phyloP scores from a whole-genome alignment of 176 grass and related monocot genomes.

The Chrysopogon serrulatus region DNA sequence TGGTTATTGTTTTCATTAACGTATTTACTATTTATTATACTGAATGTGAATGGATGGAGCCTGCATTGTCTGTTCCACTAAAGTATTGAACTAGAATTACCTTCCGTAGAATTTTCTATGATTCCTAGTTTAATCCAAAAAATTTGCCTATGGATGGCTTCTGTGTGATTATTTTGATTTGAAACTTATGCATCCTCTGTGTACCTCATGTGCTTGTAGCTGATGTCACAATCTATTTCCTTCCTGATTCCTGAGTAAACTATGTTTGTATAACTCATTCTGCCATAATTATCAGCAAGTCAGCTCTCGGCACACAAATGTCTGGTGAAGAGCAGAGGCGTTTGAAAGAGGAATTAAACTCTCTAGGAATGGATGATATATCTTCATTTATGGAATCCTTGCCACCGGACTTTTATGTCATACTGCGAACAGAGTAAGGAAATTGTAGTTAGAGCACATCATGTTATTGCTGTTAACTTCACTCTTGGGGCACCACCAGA shows the following conservation, averaged over 20 bases:
- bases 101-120: neutral
- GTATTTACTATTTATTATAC: neutral
- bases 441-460: neutral
- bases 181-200: neutral
- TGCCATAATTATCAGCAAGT: slow-evolving; percentile 61
- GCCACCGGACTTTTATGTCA: slow-evolving; percentile 71
- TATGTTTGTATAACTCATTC: neutral
- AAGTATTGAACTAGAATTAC: neutral
- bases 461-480: neutral
- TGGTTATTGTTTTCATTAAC: neutral
- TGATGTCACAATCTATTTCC: neutral
- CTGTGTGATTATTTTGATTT: neutral
- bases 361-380: slow-evolving; percentile 80
- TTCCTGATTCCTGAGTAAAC: slow-evolving; percentile 2
- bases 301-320: slow-evolving; percentile 70
- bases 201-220: neutral
- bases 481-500: slow-evolving; percentile 4
- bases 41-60: neutral
- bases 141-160: neutral
- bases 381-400: slow-evolving; percentile 89
- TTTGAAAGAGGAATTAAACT: slow-evolving; percentile 62
- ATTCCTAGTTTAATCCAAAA: neutral
- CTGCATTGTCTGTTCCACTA: neutral
- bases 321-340: slow-evolving; percentile 69
- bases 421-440: slow-evolving; percentile 85